Percentiles rank a stretch among this genome's conserved stretches.
phyloP scores from a whole-genome alignment of 2,329 filamentous ascomycete genomes.

The Metarhizium guizhouense region DNA sequence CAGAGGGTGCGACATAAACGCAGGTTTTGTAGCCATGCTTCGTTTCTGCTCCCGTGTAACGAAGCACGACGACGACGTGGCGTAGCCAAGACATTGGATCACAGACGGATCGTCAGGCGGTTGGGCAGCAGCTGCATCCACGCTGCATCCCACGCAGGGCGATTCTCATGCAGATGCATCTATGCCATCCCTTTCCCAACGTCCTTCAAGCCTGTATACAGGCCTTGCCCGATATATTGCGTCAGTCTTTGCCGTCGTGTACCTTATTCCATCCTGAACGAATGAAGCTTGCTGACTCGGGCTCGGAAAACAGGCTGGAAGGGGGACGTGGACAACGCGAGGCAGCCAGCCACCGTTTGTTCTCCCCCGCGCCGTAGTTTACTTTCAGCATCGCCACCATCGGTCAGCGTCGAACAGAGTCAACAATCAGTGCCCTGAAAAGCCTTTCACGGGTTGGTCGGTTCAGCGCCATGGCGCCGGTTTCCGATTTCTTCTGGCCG shows the following conservation, averaged over 20 bases:
- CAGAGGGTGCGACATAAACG: no score
- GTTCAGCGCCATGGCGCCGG: neutral
- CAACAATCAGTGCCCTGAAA: no score
- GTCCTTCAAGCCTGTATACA: neutral
- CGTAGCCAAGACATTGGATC: neutral
- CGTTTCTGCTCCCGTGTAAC: neutral
- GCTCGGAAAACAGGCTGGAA: no score
- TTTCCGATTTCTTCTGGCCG: neutral
- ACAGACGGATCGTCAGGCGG: neutral
- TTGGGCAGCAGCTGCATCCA: conserved; percentile 2
- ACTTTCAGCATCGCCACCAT: no score
- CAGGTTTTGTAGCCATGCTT: neutral
- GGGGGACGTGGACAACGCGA: no score
- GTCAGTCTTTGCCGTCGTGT: no score
- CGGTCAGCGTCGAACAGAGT: no score
- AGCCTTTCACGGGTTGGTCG: neutral
- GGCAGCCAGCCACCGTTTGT: no score
- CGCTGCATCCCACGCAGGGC: conserved; percentile 1
- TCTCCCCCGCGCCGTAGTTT: no score
- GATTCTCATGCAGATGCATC: conserved; percentile 1
- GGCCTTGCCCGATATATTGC: neutral
- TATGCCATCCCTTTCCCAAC: neutral
- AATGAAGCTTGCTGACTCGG: no score
- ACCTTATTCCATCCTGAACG: no score
- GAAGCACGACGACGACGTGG: neutral